Percentiles rank a stretch among this genome's conserved stretches.
These are phyloP conservation scores for Rusavskia elegans DNA, from an alignment of 495 filamentous ascomycete species.

Conservation along the genomic window DNA sequence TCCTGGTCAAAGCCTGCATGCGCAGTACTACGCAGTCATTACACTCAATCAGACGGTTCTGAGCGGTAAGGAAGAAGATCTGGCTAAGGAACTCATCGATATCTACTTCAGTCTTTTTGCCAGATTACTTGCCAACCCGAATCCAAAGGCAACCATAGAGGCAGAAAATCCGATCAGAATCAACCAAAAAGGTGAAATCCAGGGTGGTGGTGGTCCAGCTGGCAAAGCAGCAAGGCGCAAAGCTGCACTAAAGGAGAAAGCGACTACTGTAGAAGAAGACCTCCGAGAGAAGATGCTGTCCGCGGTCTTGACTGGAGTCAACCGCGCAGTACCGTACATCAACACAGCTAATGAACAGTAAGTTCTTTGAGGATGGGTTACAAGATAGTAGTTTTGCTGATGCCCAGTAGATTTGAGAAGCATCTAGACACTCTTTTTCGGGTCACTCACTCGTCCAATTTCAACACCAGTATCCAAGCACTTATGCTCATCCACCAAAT, in stretches of 20 bases:
- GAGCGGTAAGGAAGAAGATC: conserved; percentile 60
- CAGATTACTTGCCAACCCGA: conserved; percentile 47
- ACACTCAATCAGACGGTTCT: conserved; percentile 93
- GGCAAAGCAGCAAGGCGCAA: conserved; percentile 34
- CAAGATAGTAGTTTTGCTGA: conserved; percentile 11
- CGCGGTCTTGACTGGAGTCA: conserved; percentile 81
- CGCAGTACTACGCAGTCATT: conserved; percentile 91
- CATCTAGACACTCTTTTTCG: conserved; percentile 87
- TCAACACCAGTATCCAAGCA: conserved; percentile 95
- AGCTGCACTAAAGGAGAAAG: conserved; percentile 33
- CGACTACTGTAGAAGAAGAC: conserved; percentile 43
- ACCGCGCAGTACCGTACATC: conserved; percentile 87
- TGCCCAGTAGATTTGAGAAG: conserved; percentile 46
- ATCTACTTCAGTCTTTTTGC: conserved; percentile 87
- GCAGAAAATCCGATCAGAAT: conserved; percentile 16
- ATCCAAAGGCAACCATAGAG: conserved; percentile 17
- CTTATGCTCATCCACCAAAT: conserved; percentile 93
- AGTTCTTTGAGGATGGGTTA: conserved; percentile 14
- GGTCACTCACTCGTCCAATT: conserved; percentile 94
- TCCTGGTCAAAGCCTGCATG: conserved; percentile 69
- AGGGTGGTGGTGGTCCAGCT: conserved; percentile 33
- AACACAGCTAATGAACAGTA: conserved; percentile 59
- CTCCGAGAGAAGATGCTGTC: conserved; percentile 79
- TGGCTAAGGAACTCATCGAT: conserved; percentile 67
- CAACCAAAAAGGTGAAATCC: conserved; percentile 25